Evolutionary conservation across 768 basidiomycete genomes (phyloP).

Genomic region (Psilocybe sp.): DNA sequence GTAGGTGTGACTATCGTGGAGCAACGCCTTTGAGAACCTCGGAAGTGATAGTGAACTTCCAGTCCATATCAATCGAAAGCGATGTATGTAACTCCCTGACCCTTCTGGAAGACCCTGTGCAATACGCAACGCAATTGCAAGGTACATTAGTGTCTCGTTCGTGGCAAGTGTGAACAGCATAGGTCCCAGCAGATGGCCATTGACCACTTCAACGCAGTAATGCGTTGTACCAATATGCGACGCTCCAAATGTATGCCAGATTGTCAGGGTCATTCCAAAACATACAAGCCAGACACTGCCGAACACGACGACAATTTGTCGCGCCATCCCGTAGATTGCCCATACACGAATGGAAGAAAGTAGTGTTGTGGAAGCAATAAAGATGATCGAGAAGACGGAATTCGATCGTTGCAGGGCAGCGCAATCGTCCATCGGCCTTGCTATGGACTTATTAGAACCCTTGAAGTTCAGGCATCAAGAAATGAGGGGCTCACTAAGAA

Average conservation of each 20-base stretch:
- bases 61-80: conserved; percentile 8
- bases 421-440: conserved; percentile 14
- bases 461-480: not conserved
- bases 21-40: conserved; percentile 1
- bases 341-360: conserved; percentile 27
- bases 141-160: conserved; percentile 28
- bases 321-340: conserved; percentile 18
- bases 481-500: conserved; percentile 13
- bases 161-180: conserved; percentile 18
- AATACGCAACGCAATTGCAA: conserved; percentile 28
- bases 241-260: conserved; percentile 20
- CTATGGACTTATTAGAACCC: not conserved
- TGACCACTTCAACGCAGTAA: conserved; percentile 19
- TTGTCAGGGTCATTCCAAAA: conserved; percentile 7
- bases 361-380: conserved; percentile 16
- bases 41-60: conserved; percentile 16
- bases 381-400: conserved; percentile 17
- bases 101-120: conserved; percentile 10
- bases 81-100: not conserved
- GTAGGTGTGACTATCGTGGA: conserved; percentile 25
- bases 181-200: conserved; percentile 12
- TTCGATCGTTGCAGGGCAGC: conserved; percentile 8
- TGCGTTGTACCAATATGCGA: conserved; percentile 19
- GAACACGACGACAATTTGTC: conserved; percentile 18
- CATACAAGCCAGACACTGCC: conserved; percentile 26